A percentile compares a stretch with the other conserved stretches of the same genome.
phyloP scores from a whole-genome alignment of 441 rosid species.

The Daphne laureola region DNA sequence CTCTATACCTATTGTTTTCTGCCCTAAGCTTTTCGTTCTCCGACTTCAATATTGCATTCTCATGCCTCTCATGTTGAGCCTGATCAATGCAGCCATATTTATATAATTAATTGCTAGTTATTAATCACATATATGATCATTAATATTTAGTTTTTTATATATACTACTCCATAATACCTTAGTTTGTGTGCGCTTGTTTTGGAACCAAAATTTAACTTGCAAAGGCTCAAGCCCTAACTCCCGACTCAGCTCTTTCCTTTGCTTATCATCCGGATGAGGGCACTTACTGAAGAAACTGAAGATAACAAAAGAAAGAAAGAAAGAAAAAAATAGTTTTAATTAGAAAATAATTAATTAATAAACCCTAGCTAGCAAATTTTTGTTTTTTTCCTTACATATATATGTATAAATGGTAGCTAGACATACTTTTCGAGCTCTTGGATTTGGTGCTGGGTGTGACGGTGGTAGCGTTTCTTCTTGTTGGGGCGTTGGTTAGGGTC shows the following conservation, averaged over 20 bases:
- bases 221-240: conserved; percentile 78
- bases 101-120: no score
- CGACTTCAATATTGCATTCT: conserved; percentile 58
- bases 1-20: conserved; percentile 83
- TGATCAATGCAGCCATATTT: no score
- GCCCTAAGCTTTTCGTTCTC: conserved; percentile 82
- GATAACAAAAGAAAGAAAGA: conserved; percentile 6
- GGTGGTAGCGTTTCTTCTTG: conserved; percentile 89
- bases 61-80: conserved; percentile 88
- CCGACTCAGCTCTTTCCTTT: conserved; percentile 79
- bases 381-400: no score
- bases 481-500: conserved; percentile 63
- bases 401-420: no score
- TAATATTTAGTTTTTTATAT: no score
- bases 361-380: no score
- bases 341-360: neutral
- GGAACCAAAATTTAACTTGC: conserved; percentile 98
- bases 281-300: conserved; percentile 83
- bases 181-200: conserved; percentile 97
- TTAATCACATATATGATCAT: no score
- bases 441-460: conserved; percentile 93
- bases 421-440: conserved; percentile 93
- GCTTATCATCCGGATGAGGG: conserved; percentile 98
- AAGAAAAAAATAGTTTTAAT: neutral
- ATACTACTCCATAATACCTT: conserved; percentile 47